phyloP scores from a whole-genome alignment of 208 protist species.

The Leishmania tarentolae region DNA sequence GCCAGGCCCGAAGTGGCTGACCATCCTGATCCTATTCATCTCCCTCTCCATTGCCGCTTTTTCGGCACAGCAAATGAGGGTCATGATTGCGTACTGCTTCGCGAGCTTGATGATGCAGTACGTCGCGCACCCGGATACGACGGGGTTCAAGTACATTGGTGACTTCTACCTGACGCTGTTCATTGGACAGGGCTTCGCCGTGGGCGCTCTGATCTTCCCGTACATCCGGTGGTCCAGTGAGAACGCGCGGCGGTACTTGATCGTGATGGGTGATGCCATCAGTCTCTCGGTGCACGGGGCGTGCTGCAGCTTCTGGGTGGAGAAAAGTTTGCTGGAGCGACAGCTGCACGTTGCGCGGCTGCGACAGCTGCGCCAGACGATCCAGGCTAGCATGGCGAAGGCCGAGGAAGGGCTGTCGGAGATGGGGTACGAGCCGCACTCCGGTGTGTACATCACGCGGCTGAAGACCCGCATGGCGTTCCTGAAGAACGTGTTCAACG shows the following conservation, averaged over 20 bases:
- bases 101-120: conserved; percentile 78
- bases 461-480: conserved; percentile 70
- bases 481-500: conserved; percentile 52
- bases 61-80: conserved; percentile 72
- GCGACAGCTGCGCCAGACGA: conserved; percentile 69
- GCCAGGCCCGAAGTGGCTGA: conserved; percentile 62
- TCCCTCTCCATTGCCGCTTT: conserved; percentile 65
- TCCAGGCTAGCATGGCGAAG: conserved; percentile 53
- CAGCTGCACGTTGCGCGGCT: conserved; percentile 77
- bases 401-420: conserved; percentile 50
- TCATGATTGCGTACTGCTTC: conserved; percentile 72
- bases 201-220: conserved; percentile 78
- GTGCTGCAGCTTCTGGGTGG: conserved; percentile 79
- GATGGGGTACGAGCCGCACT: conserved; percentile 85
- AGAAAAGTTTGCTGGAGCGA: conserved; percentile 60
- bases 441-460: conserved; percentile 53
- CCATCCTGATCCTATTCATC: conserved; percentile 70
- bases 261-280: conserved; percentile 70
- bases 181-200: conserved; percentile 71
- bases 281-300: conserved; percentile 78
- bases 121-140: conserved; percentile 45
- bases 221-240: conserved; percentile 88
- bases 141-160: conserved; percentile 61
- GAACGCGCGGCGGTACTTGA: conserved; percentile 67
- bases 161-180: conserved; percentile 80